Percentiles rank a stretch among this genome's conserved stretches.
Evolutionary conservation across 805 yeast species (phyloP).

Genomic region (Starmerella floricola): DNA sequence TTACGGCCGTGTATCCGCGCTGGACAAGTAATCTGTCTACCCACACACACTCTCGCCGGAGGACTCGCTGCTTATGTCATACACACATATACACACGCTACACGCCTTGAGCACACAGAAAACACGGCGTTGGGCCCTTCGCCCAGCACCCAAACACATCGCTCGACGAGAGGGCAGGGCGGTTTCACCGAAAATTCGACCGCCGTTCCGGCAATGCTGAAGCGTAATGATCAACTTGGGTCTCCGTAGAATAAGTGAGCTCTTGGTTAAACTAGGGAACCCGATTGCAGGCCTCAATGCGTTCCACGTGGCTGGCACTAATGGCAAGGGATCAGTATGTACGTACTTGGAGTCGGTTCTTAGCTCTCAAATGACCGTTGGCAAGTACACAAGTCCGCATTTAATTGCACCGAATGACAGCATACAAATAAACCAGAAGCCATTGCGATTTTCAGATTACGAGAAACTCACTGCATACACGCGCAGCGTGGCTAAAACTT

Average conservation of each 20-base stretch:
- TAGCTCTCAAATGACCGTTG: slow-evolving; percentile 42
- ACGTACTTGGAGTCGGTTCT: slow-evolving; percentile 64
- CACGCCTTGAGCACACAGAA: background rate
- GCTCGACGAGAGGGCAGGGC: background rate
- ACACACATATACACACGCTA: background rate
- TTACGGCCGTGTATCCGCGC: no score
- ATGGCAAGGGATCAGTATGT: slow-evolving; percentile 90
- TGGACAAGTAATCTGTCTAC: no score
- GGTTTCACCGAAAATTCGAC: background rate
- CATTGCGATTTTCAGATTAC: slow-evolving; percentile 41
- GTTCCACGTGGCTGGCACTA: slow-evolving; percentile 92
- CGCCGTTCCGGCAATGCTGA: background rate
- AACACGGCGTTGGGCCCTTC: no score
- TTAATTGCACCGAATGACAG: slow-evolving; percentile 62
- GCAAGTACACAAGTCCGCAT: slow-evolving; percentile 87
- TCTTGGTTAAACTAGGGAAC: slow-evolving; percentile 44
- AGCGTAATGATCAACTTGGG: slow-evolving; percentile 43
- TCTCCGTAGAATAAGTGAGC: slow-evolving; percentile 37
- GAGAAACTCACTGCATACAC: slow-evolving; percentile 36
- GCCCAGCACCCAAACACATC: no score
- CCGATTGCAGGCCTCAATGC: slow-evolving; percentile 57
- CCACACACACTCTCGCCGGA: background rate
- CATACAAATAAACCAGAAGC: slow-evolving; percentile 49
- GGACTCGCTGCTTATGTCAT: no score
- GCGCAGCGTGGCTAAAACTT: slow-evolving; percentile 30